Evolutionary conservation across 164 flowering plant genomes (phyloP).

Genomic region (Pachysandra terminalis): DNA sequence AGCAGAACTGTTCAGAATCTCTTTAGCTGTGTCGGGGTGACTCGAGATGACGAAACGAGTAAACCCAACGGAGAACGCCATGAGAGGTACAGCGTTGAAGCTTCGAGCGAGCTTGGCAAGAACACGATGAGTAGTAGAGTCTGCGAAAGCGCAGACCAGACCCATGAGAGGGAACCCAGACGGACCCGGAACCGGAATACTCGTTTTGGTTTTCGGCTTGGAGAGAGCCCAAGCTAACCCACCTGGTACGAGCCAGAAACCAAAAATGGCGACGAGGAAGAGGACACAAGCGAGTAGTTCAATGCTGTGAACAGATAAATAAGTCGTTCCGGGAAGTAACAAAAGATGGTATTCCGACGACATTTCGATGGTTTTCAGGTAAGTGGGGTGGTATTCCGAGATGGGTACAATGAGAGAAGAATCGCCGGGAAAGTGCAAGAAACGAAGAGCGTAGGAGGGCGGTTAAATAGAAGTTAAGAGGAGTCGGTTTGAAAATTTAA

Average conservation of each 20-base stretch:
- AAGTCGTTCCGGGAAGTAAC: neutral
- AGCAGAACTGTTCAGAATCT: slow-evolving; percentile 42
- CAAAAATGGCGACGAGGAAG: neutral
- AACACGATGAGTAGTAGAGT: slow-evolving; percentile 31
- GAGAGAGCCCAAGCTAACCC: slow-evolving; percentile 2
- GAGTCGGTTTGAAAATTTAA: no score
- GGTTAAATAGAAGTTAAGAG: slow-evolving; percentile 1
- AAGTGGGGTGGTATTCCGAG: neutral
- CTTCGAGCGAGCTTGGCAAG: slow-evolving; percentile 27
- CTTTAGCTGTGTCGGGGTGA: slow-evolving; percentile 44
- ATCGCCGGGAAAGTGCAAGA: neutral
- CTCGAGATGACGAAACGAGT: slow-evolving; percentile 49
- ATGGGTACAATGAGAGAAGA: neutral
- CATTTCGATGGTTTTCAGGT: slow-evolving; percentile 10
- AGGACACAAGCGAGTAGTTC: neutral
- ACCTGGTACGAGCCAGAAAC: neutral
- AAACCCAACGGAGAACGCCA: slow-evolving; percentile 56
- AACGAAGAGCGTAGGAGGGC: slow-evolving; percentile 7
- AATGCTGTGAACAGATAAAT: no score
- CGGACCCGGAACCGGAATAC: slow-evolving; percentile 70
- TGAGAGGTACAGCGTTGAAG: slow-evolving; percentile 23
- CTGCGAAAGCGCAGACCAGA: slow-evolving; percentile 33
- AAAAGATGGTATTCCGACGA: slow-evolving; percentile 6
- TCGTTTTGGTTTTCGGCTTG: slow-evolving; percentile 1
- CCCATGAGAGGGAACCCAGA: slow-evolving; percentile 63